Evolutionary conservation across 176 grass and related monocot species (phyloP), one percentile per base, ranked within the genome.

Genomic region (Otatea glauca): DNA sequence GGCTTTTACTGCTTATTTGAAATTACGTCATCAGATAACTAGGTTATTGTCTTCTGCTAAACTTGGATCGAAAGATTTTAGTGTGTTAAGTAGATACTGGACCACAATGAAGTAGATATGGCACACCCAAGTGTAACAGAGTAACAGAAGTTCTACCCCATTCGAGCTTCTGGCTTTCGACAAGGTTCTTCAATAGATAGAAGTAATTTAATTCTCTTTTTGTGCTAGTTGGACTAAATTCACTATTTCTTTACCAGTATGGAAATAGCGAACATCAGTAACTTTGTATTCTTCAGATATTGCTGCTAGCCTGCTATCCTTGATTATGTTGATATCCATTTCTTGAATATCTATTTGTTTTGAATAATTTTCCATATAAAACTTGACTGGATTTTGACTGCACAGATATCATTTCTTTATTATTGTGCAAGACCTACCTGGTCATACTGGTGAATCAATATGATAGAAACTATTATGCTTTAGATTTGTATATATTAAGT

Each of bases 131-230:
- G 25, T 67, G 16, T 69, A 80, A 21, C 16, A 24, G 2, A 85
- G 16, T 69, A 80, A 21, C 16, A 24, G 2, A 85, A 1, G 4
- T 34, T 35, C 27, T 62, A 51, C 5, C 68, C 15, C 37, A 47
- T 60, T 34, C 21, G 23, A 70, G 3, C 23, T 17, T 48, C 1
- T 42, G 25, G 18, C 76, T 34, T 54, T 27, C 55, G 48, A 37
- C 7, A 21, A 8, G 12, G 42, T 70, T 75, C n/a, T 80, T 80
- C 21, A 25, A 45, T 85, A 81, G 8, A 63, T 65, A n/a, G 51
- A 68, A 81, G 18, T 20, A 18, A 70, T 35, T 68, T 74, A 68
- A 64, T 64, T 16, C 38, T 29, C 7, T 53, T 37, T 50, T 8
- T 73, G 27, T 60, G 27, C 34, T 76, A 63, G 23, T 70, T 81